phyloP scores from a whole-genome alignment of 2,329 filamentous ascomycete genomes.

The Hymenoscyphus scutula region DNA sequence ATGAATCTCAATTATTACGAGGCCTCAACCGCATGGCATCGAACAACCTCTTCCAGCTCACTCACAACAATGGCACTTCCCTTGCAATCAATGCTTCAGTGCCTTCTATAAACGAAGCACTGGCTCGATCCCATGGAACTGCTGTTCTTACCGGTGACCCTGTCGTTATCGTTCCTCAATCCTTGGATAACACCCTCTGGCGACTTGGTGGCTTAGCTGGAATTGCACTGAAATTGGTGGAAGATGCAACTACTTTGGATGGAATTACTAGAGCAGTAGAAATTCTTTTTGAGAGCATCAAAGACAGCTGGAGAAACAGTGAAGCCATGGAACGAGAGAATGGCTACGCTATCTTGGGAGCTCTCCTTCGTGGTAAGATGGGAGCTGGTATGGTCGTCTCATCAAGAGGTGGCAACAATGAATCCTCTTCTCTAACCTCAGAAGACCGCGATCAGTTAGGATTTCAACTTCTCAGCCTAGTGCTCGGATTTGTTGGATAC shows the following conservation, averaged over 20 bases:
- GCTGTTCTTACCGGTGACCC: constrained; percentile 81
- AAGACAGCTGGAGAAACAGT: constrained; percentile 93
- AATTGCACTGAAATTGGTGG: constrained; percentile 78
- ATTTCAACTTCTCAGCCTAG: constrained; percentile 68
- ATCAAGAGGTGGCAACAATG: constrained; percentile 35
- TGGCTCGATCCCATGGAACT: constrained; percentile 78
- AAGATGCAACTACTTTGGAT: constrained; percentile 68
- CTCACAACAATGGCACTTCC: constrained; percentile 70
- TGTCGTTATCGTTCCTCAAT: constrained; percentile 74
- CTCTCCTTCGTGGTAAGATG: constrained; percentile 80
- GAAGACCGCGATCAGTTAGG: constrained; percentile 55
- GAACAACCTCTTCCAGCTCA: constrained; percentile 65
- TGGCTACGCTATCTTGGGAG: constrained; percentile 83
- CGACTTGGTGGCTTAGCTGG: constrained; percentile 87
- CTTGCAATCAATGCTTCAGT: constrained; percentile 87
- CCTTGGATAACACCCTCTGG: constrained; percentile 91
- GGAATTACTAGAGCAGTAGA: constrained; percentile 75
- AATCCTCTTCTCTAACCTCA: constrained; percentile 41
- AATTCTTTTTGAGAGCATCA: constrained; percentile 80
- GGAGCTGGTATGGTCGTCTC: constrained; percentile 47
- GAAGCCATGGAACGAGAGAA: constrained; percentile 97
- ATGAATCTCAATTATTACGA: constrained; percentile 73
- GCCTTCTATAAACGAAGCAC: constrained; percentile 81
- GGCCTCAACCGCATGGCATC: constrained; percentile 72
- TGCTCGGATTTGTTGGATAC: constrained; percentile 87